Evolutionary conservation across 108 stramenopile genomes (phyloP), one percentile per base, ranked within the genome.

Genomic region (Chaetoceros muelleri): DNA sequence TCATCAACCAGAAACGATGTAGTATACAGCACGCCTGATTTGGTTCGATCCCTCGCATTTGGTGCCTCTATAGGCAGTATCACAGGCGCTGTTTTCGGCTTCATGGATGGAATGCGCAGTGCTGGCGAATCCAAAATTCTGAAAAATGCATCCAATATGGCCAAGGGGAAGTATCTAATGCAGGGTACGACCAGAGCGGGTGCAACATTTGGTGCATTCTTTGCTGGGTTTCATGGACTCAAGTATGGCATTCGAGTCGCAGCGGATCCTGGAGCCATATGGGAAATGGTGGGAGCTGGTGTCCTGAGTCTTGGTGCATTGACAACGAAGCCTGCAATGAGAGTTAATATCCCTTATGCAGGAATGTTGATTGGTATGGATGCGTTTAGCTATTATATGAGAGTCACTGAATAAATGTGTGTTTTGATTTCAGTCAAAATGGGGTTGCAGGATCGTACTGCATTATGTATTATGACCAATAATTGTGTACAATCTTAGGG

Each of bases 51-150:
- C 80, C 1, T 91, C 19, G 89, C 89, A 0, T 91, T 91, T 66
- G 89, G 89, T 28, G 81, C 74, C 13, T 70, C 66, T 24, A 87
- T 91, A 20, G 89, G 89, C 1, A 64, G 72, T 24, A 85, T 91
- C 56, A 91, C 89, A 1, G 89, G 89, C 30, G 48, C 70, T 53
- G 85, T 86, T 16, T 91, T 91, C 71, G 89, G 89, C n/a, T 87
- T 91, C 58, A 86, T 91, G 85, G 89, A 91, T 70, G 75, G 81
- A 7, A 84, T 91, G 71, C 59, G 81, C 19, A 66, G 69, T 5
- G 89, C 79, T 3, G 62, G 71, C 22, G 75, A 82, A 27, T 80
- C 80, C 2, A 18, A 31, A 2, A 61, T 91, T 5, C 55, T 91
- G 13, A 68, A 72, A 58, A 81, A 78, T 48, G 85, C 89, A 1